A percentile compares a stretch with the other conserved stretches of the same genome.
phyloP scores from a whole-genome alignment of 805 yeast species.

The Blastobotrys parvus region DNA sequence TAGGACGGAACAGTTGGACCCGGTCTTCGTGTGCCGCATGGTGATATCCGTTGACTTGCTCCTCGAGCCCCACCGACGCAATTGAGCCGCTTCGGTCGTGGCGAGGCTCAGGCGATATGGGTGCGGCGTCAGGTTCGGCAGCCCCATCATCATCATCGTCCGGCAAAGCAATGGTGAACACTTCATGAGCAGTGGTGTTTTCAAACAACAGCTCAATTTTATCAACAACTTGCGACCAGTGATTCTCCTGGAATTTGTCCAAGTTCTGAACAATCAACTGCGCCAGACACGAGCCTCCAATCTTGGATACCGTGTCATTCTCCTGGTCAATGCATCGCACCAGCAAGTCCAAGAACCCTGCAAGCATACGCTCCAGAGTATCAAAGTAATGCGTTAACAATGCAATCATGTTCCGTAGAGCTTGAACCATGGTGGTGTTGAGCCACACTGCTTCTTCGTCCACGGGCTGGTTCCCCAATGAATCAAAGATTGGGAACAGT shows the following conservation, averaged over 20 bases:
- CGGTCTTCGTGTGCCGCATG: background rate
- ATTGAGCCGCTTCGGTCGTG: slow-evolving; percentile 1
- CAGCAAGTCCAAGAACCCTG: slow-evolving; percentile 68
- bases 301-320: slow-evolving; percentile 91
- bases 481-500: slow-evolving; percentile 83
- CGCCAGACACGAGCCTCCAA: slow-evolving; percentile 84
- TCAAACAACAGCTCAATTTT: slow-evolving; percentile 66
- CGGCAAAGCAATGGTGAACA: slow-evolving; percentile 36
- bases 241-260: slow-evolving; percentile 47
- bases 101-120: slow-evolving; percentile 1
- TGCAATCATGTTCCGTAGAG: slow-evolving; percentile 78
- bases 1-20: slow-evolving; percentile 46
- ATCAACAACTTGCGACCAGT: slow-evolving; percentile 66
- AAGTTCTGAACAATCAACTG: slow-evolving; percentile 72
- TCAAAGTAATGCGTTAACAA: slow-evolving; percentile 78
- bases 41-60: slow-evolving; percentile 1
- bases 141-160: slow-evolving; percentile 31
- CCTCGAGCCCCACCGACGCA: slow-evolving; percentile 11
- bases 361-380: slow-evolving; percentile 62
- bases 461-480: slow-evolving; percentile 68
- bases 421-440: slow-evolving; percentile 93
- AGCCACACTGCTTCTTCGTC: slow-evolving; percentile 94
- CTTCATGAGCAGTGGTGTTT: slow-evolving; percentile 76
- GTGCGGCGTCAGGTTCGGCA: background rate
- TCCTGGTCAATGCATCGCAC: slow-evolving; percentile 92